A percentile compares a stretch with the other conserved stretches of the same genome.
Evolutionary conservation across 2,329 filamentous ascomycete species (phyloP).

Genomic region (Aspergillus tanneri): DNA sequence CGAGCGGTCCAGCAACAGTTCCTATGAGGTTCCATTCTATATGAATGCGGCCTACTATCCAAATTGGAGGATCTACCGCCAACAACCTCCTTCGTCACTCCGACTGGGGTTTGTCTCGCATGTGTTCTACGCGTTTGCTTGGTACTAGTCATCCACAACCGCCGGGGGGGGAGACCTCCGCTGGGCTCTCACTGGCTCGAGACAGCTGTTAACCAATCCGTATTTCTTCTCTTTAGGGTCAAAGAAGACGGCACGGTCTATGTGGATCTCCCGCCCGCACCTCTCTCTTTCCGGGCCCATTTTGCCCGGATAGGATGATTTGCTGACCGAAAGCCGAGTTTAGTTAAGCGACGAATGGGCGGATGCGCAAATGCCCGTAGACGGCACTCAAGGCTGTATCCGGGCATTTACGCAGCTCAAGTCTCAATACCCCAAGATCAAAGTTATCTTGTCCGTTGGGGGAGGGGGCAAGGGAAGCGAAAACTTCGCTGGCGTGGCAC

Average conservation of each 20-base stretch:
- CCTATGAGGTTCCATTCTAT: constrained; percentile 41
- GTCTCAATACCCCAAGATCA: constrained; percentile 66
- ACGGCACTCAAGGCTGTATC: constrained; percentile 69
- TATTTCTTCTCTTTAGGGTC: constrained; percentile 51
- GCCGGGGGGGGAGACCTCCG: constrained; percentile 8
- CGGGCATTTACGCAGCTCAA: constrained; percentile 73
- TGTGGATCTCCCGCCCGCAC: constrained; percentile 52
- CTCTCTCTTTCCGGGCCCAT: neutral
- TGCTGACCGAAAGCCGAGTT: constrained; percentile 4
- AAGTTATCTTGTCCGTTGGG: constrained; percentile 75
- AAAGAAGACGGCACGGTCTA: constrained; percentile 70
- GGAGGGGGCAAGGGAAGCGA: constrained; percentile 64
- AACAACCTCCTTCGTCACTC: constrained; percentile 70
- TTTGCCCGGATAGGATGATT: constrained; percentile 23
- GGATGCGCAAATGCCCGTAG: constrained; percentile 69
- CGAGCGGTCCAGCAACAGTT: constrained; percentile 25
- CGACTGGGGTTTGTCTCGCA: constrained; percentile 76
- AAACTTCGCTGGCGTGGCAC: constrained; percentile 67
- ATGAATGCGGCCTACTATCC: constrained; percentile 80
- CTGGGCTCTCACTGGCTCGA: neutral
- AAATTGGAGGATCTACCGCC: constrained; percentile 72
- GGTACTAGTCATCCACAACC: constrained; percentile 40
- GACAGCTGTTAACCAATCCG: constrained; percentile 26
- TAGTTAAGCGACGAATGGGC: constrained; percentile 79
- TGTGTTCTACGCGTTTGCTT: constrained; percentile 79